These are phyloP conservation scores for Berberis thunbergii DNA, from an alignment of 164 flowering plant genomes.

Conservation along the genomic window DNA sequence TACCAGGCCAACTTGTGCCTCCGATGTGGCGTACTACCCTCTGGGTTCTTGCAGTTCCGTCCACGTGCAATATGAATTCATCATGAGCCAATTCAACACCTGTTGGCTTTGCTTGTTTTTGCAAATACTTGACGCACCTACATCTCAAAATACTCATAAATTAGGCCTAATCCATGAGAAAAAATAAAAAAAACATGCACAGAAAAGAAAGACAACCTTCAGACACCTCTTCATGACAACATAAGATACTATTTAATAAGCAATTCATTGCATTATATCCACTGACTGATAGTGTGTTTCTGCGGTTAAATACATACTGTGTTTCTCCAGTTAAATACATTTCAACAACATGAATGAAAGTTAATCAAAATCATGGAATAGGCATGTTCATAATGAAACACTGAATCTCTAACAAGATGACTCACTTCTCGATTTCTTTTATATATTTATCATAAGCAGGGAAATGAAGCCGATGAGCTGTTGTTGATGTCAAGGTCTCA, in stretches of 20 bases:
- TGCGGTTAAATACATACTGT: no score
- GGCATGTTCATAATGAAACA: neutral
- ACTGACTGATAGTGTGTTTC: no score
- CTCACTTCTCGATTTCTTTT: slow-evolving; percentile 60
- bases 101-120: slow-evolving; percentile 53
- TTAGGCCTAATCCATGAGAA: neutral
- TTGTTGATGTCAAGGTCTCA: slow-evolving; percentile 71
- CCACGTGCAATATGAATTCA: slow-evolving; percentile 82
- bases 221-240: no score
- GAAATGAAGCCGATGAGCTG: slow-evolving; percentile 52
- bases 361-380: neutral
- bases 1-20: slow-evolving; percentile 90
- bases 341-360: neutral
- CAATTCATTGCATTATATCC: no score
- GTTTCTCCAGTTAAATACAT: neutral
- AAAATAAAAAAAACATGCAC: no score
- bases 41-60: slow-evolving; percentile 75
- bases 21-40: slow-evolving; percentile 91
- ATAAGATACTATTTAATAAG: no score
- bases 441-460: slow-evolving; percentile 76
- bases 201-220: no score
- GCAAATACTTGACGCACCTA: slow-evolving; percentile 68
- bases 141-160: slow-evolving; percentile 1
- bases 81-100: slow-evolving; percentile 62
- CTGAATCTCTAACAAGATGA: neutral